Evolutionary conservation across 1,284 basidiomycete species (phyloP).

Genomic region (Tilletia horrida): DNA sequence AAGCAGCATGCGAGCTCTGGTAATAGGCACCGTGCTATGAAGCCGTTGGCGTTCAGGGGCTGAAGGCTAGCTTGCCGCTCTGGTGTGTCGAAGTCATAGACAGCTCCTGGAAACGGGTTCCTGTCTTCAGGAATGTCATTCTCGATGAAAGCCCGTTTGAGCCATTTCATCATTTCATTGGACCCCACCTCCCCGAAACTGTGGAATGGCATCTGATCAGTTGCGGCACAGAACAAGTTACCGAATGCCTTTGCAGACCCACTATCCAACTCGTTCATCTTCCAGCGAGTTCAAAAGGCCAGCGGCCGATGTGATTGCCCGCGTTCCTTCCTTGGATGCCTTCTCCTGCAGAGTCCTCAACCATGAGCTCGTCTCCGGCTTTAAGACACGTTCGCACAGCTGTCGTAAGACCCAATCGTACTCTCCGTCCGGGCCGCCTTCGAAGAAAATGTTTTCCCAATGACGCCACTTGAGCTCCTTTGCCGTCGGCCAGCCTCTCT

Average conservation of each 20-base stretch:
- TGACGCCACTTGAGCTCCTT: not conserved
- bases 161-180: slow-evolving; percentile 5
- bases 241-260: not conserved
- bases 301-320: not conserved
- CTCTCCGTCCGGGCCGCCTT: not conserved
- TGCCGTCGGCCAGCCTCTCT: not conserved
- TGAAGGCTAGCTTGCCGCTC: slow-evolving; percentile 3
- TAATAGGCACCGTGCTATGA: not conserved
- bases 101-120: not conserved
- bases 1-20: slow-evolving; percentile 11
- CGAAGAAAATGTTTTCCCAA: not conserved
- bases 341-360: not conserved
- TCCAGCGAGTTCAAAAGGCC: not conserved
- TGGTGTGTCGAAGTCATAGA: not conserved
- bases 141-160: slow-evolving; percentile 8
- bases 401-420: slow-evolving; percentile 2
- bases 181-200: slow-evolving; percentile 2
- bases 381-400: slow-evolving; percentile 4
- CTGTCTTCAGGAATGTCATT: not conserved
- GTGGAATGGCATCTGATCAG: not conserved
- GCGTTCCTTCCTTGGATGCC: not conserved
- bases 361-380: not conserved
- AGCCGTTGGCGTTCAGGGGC: slow-evolving; percentile 9
- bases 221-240: not conserved
- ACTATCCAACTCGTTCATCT: slow-evolving; percentile 1